phyloP scores from a whole-genome alignment of 768 basidiomycete species.

The Boletus vermiculosoides region DNA sequence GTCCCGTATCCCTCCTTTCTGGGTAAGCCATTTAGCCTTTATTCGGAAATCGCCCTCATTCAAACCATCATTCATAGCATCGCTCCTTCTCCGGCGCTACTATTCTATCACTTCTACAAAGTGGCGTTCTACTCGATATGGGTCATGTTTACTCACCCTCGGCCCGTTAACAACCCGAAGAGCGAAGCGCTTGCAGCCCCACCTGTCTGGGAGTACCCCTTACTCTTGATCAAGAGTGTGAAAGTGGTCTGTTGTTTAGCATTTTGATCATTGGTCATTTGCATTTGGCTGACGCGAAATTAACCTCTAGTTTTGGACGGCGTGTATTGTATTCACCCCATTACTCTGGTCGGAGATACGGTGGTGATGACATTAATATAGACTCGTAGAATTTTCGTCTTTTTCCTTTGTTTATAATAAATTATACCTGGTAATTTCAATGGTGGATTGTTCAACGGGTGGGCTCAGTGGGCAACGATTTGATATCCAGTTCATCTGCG shows the following conservation, averaged over 20 bases:
- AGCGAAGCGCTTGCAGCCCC: conserved; percentile 38
- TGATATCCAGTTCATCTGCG: background rate
- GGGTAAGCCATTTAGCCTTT: conserved; percentile 52
- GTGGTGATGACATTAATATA: conserved; percentile 50
- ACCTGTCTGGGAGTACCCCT: conserved; percentile 64
- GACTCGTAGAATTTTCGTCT: background rate
- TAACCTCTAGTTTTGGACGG: conserved; percentile 77
- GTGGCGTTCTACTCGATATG: conserved; percentile 96
- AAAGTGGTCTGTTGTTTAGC: conserved; percentile 61
- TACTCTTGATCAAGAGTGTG: conserved; percentile 55
- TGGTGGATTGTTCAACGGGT: background rate
- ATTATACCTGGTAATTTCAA: conserved; percentile 9
- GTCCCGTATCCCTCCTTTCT: conserved; percentile 86
- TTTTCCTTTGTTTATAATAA: background rate
- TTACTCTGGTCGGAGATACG: conserved; percentile 85
- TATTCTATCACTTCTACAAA: conserved; percentile 90
- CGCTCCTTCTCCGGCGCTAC: conserved; percentile 71
- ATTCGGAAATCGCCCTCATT: background rate
- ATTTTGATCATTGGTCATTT: background rate
- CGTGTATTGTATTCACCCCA: conserved; percentile 85
- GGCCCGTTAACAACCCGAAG: conserved; percentile 15
- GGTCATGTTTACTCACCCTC: conserved; percentile 74
- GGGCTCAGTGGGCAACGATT: background rate
- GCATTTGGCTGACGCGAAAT: background rate
- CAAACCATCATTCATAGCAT: conserved; percentile 46